phyloP scores from a whole-genome alignment of 2,329 filamentous ascomycete genomes.

The Penicillium sp. region DNA sequence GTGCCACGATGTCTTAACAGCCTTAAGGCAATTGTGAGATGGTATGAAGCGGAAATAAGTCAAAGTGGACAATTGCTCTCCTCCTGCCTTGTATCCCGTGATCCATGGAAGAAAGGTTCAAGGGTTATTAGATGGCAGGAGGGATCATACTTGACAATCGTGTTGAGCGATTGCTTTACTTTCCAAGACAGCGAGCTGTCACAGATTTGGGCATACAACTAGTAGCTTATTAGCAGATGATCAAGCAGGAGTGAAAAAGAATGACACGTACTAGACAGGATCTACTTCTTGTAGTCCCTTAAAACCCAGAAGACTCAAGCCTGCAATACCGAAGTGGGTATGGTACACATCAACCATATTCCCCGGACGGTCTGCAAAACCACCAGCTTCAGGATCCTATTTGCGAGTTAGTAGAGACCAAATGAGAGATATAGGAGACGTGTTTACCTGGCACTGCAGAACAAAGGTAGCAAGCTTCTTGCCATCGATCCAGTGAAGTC shows the following conservation, averaged over 20 bases:
- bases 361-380: constrained; percentile 82
- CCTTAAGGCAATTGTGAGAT: constrained; percentile 34
- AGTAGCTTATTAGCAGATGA: constrained; percentile 15
- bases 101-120: constrained; percentile 49
- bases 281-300: constrained; percentile 75
- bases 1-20: constrained; percentile 41
- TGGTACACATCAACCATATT: constrained; percentile 98
- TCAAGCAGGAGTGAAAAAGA: not conserved
- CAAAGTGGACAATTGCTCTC: constrained; percentile 46
- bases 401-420: constrained; percentile 15
- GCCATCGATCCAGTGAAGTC: constrained; percentile 88
- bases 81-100: constrained; percentile 68
- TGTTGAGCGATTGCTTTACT: constrained; percentile 23
- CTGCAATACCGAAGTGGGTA: constrained; percentile 81
- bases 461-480: constrained; percentile 76
- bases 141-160: constrained; percentile 25
- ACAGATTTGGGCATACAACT: constrained; percentile 68
- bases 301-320: constrained; percentile 75
- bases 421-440: not conserved
- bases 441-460: constrained; percentile 66
- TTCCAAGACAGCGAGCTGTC: constrained; percentile 54
- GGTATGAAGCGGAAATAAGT: constrained; percentile 41
- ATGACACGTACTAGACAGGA: constrained; percentile 69
- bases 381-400: constrained; percentile 70
- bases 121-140: constrained; percentile 69